These are phyloP conservation scores for Umbilicus rupestris DNA, from an alignment of 164 flowering plant species.

Conservation along the genomic window DNA sequence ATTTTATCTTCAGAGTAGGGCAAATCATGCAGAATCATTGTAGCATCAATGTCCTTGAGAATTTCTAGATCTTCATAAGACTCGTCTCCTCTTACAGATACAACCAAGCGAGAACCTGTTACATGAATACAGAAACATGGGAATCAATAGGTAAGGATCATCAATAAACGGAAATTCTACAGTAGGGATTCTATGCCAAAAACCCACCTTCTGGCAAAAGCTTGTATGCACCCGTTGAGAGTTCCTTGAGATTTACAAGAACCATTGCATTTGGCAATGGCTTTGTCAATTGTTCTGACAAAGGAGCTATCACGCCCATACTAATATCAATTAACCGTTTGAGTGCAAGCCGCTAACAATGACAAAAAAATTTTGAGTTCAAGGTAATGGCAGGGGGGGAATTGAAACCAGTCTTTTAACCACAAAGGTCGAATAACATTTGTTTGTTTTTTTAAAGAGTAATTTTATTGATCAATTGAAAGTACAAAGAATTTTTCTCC, in stretches of 20 bases:
- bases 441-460: too few relatives aligned
- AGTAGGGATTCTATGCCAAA: background rate
- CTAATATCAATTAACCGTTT: constrained; percentile 85
- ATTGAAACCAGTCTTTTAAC: constrained; percentile 11
- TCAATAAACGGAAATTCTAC: background rate
- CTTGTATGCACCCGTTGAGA: constrained; percentile 71
- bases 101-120: constrained; percentile 82
- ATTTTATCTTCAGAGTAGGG: constrained; percentile 63
- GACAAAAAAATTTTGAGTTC: background rate
- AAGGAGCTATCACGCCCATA: constrained; percentile 87
- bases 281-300: constrained; percentile 89
- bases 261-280: constrained; percentile 83
- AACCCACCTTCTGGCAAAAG: constrained; percentile 80
- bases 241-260: constrained; percentile 70
- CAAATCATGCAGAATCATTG: constrained; percentile 74
- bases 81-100: constrained; percentile 87
- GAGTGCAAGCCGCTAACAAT: constrained; percentile 77
- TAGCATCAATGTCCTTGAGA: constrained; percentile 61
- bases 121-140: constrained; percentile 1
- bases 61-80: constrained; percentile 62
- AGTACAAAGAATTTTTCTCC: too few relatives aligned
- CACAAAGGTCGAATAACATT: background rate
- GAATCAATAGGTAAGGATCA: background rate
- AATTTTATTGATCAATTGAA: too few relatives aligned
- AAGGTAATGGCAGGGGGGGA: too few relatives aligned